phyloP scores from a whole-genome alignment of 306 rosid species.

The Cucumis melo region DNA sequence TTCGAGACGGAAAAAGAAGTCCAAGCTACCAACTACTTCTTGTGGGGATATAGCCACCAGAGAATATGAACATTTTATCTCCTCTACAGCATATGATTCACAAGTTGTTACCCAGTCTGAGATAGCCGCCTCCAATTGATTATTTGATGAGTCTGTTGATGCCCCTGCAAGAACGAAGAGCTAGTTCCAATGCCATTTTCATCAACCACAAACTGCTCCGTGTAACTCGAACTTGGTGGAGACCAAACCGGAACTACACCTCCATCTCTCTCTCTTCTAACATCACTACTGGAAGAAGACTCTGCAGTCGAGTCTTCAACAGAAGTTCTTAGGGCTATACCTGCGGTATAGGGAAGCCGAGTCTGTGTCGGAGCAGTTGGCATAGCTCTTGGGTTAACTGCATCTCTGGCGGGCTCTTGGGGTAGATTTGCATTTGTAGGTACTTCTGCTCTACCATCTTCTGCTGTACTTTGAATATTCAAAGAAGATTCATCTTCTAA shows the following conservation, averaged over 20 bases:
- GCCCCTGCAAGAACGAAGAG: slow-evolving; percentile 67
- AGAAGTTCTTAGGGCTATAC: slow-evolving; percentile 17
- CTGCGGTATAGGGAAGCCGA: slow-evolving; percentile 10
- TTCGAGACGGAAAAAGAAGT: neutral
- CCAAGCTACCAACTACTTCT: neutral
- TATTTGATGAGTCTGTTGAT: slow-evolving; percentile 84
- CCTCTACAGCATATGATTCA: neutral
- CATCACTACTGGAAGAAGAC: slow-evolving; percentile 52
- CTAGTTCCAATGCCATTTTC: slow-evolving; percentile 52
- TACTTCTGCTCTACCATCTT: slow-evolving; percentile 66
- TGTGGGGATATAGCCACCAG: neutral
- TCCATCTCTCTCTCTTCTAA: slow-evolving; percentile 79
- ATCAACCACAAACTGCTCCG: slow-evolving; percentile 68
- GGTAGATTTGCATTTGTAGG: slow-evolving; percentile 36
- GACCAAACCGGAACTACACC: slow-evolving; percentile 84
- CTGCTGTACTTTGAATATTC: slow-evolving; percentile 29
- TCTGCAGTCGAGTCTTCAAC: slow-evolving; percentile 64
- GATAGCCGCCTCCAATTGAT: slow-evolving; percentile 76
- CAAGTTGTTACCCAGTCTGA: slow-evolving; percentile 69
- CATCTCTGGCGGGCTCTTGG: slow-evolving; percentile 36
- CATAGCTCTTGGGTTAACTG: slow-evolving; percentile 17
- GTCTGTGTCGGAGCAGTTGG: slow-evolving; percentile 20
- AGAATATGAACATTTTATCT: neutral
- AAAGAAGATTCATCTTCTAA: slow-evolving; percentile 56
- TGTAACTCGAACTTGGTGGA: slow-evolving; percentile 60